Evolutionary conservation across 441 rosid genomes (phyloP), one percentile per base, ranked within the genome.

Genomic region (Adansonia gregorii): DNA sequence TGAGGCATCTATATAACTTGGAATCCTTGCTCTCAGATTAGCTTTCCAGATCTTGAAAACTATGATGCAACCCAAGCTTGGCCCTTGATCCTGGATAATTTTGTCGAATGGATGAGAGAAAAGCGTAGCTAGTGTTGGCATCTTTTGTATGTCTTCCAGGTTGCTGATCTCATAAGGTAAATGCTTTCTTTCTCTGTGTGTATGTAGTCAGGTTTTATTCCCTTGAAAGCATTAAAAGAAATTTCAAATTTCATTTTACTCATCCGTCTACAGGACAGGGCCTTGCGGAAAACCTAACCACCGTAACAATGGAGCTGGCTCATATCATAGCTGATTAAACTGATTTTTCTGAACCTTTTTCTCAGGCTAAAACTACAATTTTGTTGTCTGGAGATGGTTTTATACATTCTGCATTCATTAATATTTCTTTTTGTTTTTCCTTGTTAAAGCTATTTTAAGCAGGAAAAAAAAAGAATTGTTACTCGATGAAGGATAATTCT

Each of bases 31-130:
- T 76, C 43, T 72, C 86, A 89, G 93, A 81, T 87, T 39, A 83
- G 56, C 76, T 87, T 87, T 78, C 84, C 91, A 55, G 85, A 84
- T 82, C 81, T 90, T 7, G 69, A 76, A 24, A 88, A 90, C 59
- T 88, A 88, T 58, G 90, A 90, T 54, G 54, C 80, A 51, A 67
- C 39, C 4, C 76, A 76, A 67, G 89, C 93, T 67, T 89, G 91
- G 91, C 93, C 93, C 39, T 80, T 87, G 78, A 83, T 88, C 68
- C 85, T 87, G 0, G 90, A 88, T 82, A 83, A 81, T 78, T 88
- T 85, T 83, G 88, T 88, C 3, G 87, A 86, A 24, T 88, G 89
- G 93, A 78, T 84, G 83, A 86, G 82, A 79, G 84, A 82, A 74
- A 84, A 88, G 46, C 71, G 5, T 15, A 45, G 83, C 35, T 81